These are phyloP conservation scores for Fraxinus platypoda DNA, from an alignment of 305 asterid species.

Conservation along the genomic window DNA sequence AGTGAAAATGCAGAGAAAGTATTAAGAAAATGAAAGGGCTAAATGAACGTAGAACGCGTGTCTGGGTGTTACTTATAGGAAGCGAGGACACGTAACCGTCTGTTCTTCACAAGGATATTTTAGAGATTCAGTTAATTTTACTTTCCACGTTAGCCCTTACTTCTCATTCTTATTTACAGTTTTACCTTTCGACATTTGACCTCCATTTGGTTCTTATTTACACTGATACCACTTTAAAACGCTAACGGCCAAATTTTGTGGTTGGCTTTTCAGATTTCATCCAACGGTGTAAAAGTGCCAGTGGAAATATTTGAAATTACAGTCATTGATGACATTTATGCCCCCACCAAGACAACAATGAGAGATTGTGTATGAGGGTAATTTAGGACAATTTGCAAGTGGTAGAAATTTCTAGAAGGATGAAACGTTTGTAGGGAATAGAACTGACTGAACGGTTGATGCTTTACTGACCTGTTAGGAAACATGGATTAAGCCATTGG, in stretches of 20 bases:
- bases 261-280: background rate
- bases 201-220: conserved; percentile 20
- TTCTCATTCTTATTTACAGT: conserved; percentile 28
- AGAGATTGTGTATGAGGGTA: background rate
- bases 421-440: background rate
- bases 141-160: conserved; percentile 19
- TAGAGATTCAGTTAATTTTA: conserved; percentile 21
- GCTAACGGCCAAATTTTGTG: conserved; percentile 13
- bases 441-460: background rate
- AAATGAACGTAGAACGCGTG: background rate
- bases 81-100: conserved; percentile 59
- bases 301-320: background rate
- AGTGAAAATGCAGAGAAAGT: conserved; percentile 25
- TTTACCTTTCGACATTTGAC: conserved; percentile 10
- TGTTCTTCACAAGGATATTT: background rate
- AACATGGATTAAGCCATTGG: background rate
- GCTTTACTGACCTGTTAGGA: background rate
- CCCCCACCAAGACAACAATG: background rate
- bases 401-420: background rate
- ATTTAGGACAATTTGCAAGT: background rate
- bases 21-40: conserved; percentile 8
- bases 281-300: background rate
- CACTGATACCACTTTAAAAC: conserved; percentile 21
- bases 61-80: conserved; percentile 46
- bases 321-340: background rate